These are phyloP conservation scores for Solanum pimpinellifolium DNA, from an alignment of 257 asterid species.

Conservation along the genomic window DNA sequence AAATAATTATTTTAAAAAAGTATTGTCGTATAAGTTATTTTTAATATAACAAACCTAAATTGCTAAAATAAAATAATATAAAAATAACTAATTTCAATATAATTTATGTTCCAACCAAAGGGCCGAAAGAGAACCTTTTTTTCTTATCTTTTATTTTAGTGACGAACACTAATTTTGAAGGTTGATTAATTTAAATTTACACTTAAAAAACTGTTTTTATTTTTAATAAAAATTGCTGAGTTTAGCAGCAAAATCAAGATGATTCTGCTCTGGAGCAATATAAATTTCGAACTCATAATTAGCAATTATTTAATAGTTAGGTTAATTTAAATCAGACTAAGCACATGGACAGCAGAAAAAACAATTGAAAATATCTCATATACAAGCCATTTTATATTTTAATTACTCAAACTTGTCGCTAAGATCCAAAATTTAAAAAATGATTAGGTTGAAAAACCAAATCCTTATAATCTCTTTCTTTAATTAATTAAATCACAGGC, in stretches of 20 bases:
- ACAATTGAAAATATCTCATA: background rate
- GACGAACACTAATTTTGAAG: no score
- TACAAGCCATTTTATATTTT: background rate
- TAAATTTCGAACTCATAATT: background rate
- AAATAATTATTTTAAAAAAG: no score
- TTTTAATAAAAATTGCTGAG: background rate
- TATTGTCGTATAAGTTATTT: no score
- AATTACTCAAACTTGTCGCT: background rate
- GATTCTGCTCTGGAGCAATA: background rate
- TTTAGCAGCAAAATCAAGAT: background rate
- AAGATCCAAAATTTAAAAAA: background rate
- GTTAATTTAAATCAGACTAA: background rate
- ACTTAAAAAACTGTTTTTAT: background rate
- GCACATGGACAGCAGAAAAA: background rate
- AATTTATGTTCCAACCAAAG: no score
- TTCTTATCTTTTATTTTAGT: background rate
- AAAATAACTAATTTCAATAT: no score
- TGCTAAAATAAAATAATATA: no score
- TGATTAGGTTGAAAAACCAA: background rate
- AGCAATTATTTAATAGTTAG: background rate
- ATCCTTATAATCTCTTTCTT: background rate
- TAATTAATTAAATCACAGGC: background rate
- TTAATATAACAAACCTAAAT: no score
- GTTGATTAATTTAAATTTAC: background rate
- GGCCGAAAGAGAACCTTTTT: rapidly evolving